These are phyloP conservation scores for Vigna radiata DNA, from an alignment of 306 rosid species.

Conservation along the genomic window DNA sequence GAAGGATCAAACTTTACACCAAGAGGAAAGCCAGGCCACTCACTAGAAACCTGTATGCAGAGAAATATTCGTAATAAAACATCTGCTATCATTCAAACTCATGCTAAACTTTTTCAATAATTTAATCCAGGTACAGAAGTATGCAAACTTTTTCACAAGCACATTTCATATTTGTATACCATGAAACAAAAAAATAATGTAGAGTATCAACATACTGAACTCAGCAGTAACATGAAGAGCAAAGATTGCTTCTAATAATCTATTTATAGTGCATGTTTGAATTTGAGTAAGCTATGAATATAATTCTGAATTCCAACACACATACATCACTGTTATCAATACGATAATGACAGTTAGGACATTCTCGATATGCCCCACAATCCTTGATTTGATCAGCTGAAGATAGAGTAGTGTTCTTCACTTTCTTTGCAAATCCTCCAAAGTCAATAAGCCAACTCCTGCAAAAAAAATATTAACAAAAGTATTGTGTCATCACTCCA, in stretches of 20 bases:
- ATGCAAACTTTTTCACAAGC: constrained; percentile 21
- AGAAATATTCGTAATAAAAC: constrained; percentile 29
- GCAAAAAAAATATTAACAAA: constrained; percentile 46
- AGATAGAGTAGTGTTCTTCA: constrained; percentile 58
- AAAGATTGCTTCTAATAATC: constrained; percentile 16
- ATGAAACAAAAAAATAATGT: background rate
- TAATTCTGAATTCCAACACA: constrained; percentile 52
- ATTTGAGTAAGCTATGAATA: background rate
- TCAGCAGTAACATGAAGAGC: constrained; percentile 10
- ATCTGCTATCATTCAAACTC: constrained; percentile 28
- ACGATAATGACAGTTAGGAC: constrained; percentile 71
- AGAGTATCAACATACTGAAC: constrained; percentile 14
- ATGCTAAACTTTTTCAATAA: constrained; percentile 26
- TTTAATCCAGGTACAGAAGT: background rate
- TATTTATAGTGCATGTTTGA: constrained; percentile 1
- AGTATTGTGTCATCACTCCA: constrained; percentile 28
- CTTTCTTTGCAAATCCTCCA: constrained; percentile 84
- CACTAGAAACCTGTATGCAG: constrained; percentile 63
- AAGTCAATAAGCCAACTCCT: constrained; percentile 84
- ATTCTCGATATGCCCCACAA: constrained; percentile 79
- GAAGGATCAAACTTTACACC: constrained; percentile 97
- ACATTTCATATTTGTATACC: constrained; percentile 7
- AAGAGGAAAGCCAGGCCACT: constrained; percentile 94
- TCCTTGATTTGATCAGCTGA: constrained; percentile 68
- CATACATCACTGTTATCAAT: constrained; percentile 91